Base-by-base conservation (phyloP, 2,329 filamentous ascomycete species). In the Colletotrichum sp. region DNA sequence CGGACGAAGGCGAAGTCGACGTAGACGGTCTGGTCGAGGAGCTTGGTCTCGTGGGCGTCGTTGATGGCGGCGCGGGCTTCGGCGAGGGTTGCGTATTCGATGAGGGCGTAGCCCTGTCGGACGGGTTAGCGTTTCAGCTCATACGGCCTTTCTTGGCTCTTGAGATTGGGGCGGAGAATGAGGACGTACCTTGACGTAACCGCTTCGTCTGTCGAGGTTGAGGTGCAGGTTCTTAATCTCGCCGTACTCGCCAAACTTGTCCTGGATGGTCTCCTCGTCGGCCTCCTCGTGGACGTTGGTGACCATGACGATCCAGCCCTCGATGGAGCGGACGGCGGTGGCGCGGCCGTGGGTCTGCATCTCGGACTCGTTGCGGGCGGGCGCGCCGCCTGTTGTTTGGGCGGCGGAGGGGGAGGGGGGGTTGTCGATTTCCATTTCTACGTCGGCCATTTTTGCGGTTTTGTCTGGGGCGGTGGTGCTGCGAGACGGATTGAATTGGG, bases 211-310 rank as follows among this genome's bases (percentile, higher is more conserved):
- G 83, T 97, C 95, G 77, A 97, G 87, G 82, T 97, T 97, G 82
- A 97, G 85, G 82, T 97, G 95, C 82, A 96, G 83, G 82, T 97
- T 97, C 89, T 96, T 96, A 81, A 97, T 95, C 85, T 96, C 94
- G 80, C 95, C 95, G 82, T 91, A 97, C 81, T 97, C 95, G 81
- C 92, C 94, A 83, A 97, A 97, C 84, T 92, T 90, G 83, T 97
- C 95, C 81, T 94, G 94, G 72, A 97, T 84, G 61, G 95, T 93
- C 87, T 97, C 95, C 86, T 97, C 95, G 80, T 93, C 94, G 66
- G 95, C 94, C 84, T 97, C 95, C 83, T 97, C 95, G 86, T 97
- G 95, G 39, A 97, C 93, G 82, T 97, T 97, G 68, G 95, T 96
- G 79, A 95, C 95, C 78, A 95, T 92, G 81, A 97, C 89, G 84